Conservation (phyloP, 306 rosid species). For the Malus sieversii region DNA sequence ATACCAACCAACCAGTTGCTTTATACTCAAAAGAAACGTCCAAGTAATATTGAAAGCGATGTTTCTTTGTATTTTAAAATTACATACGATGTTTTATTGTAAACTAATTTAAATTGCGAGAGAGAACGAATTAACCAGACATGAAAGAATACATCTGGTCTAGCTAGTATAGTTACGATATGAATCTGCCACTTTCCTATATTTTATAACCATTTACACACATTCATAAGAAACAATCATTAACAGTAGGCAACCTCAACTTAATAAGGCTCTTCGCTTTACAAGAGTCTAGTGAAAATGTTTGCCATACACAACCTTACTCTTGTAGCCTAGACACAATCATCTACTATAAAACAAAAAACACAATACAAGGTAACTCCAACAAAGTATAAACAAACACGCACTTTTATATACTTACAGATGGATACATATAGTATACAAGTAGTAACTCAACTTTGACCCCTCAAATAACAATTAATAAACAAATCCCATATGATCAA, state of each 20-base stretch:
- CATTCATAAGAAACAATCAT: background rate
- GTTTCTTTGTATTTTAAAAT: background rate
- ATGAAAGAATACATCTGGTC: too few relatives aligned
- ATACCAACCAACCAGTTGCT: conserved; percentile 15
- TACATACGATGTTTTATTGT: too few relatives aligned
- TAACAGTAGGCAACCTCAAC: too few relatives aligned
- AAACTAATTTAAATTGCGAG: too few relatives aligned
- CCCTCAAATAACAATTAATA: conserved; percentile 37
- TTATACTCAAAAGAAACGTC: conserved; percentile 41
- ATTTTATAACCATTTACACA: background rate
- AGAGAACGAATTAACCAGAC: accelerated
- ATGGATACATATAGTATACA: conserved; percentile 68
- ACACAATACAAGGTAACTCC: background rate
- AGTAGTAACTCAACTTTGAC: conserved; percentile 42
- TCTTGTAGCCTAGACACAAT: background rate
- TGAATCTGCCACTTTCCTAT: background rate
- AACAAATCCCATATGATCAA: conserved; percentile 57
- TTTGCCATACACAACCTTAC: too few relatives aligned
- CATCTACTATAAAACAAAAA: conserved; percentile 2
- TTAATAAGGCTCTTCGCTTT: too few relatives aligned
- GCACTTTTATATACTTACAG: conserved; percentile 64
- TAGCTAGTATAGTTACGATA: too few relatives aligned
- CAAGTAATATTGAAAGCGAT: conserved; percentile 15
- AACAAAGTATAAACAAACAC: conserved; percentile 47
- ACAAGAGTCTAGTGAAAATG: too few relatives aligned